These are phyloP conservation scores for Porogramme epimiltina DNA, from an alignment of 1,284 basidiomycete species.

Conservation along the genomic window DNA sequence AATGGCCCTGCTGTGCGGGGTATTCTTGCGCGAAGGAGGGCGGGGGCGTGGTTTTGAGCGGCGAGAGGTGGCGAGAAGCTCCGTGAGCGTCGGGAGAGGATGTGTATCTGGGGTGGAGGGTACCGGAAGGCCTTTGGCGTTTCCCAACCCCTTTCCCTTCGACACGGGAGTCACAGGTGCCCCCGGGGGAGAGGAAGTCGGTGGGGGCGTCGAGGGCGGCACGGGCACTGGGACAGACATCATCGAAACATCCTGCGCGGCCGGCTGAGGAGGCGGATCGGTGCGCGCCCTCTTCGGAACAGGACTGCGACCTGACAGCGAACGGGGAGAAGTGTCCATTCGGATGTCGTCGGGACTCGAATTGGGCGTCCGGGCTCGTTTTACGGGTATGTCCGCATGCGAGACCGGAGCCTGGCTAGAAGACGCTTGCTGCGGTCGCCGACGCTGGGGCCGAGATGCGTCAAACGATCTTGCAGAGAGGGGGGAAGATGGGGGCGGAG, in stretches of 20 bases:
- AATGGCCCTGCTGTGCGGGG: constrained; percentile 13
- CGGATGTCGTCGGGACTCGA: constrained; percentile 11
- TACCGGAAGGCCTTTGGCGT: constrained; percentile 29
- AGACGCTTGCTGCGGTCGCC: constrained; percentile 13
- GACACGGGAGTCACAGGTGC: constrained; percentile 22
- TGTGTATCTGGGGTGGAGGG: constrained; percentile 29
- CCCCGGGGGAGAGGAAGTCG: constrained; percentile 11
- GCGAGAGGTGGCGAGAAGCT: constrained; percentile 38
- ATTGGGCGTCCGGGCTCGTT: constrained; percentile 23
- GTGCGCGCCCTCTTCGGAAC: constrained; percentile 26
- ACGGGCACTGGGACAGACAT: constrained; percentile 9
- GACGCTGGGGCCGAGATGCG: constrained; percentile 16
- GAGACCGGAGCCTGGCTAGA: constrained; percentile 20
- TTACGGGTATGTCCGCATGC: constrained; percentile 14
- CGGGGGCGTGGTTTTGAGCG: constrained; percentile 35
- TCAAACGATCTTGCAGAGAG: constrained; percentile 21
- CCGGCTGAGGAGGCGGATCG: neutral
- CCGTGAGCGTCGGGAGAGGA: constrained; percentile 34
- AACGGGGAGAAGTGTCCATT: constrained; percentile 13
- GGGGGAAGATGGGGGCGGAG: constrained; percentile 27
- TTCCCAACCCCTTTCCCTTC: constrained; percentile 26
- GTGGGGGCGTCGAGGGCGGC: constrained; percentile 30
- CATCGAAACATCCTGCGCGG: constrained; percentile 6
- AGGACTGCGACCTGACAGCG: constrained; percentile 8
- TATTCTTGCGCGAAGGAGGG: constrained; percentile 33